Base-by-base conservation (phyloP, 176 grass and related monocot species). In the Phoenix dactylifera region DNA sequence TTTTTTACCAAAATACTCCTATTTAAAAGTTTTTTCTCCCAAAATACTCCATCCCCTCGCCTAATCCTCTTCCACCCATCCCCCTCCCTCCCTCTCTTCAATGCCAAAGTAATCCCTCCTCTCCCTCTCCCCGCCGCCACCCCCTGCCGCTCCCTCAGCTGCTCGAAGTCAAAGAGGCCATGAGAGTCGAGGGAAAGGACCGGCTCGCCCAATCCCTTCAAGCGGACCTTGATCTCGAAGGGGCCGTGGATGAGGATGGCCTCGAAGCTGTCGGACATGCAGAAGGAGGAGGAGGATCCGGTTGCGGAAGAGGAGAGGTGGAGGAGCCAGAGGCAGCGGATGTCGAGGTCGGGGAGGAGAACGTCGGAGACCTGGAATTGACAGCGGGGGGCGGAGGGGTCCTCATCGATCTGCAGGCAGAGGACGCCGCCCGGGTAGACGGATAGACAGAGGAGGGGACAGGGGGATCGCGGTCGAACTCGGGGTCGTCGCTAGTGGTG, bases 151-250 rank as follows among this genome's bases (percentile, higher is more conserved):
- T 20, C 66, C 60, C 67, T 77, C 61, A 90, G 56, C 55, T 82
- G 80, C 74, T 95, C 90, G 60, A 90, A 95, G 67, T 95, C 90
- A 67, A 95, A 95, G 51, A 95, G 83, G 44, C 90, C 86, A 18
- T 87, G 86, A 17, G 90, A 87, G 64, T 95, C 87, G 63, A 95
- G 78, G 68, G 90, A 90, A 52, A 95, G 79, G 24, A 95, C 66
- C 16, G 76, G 80, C 22, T 77, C 80, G 26, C 66, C 77, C 4
- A 58, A 69, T 26, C 78, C 58, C 60, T 70, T 55, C 9, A 72
- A 66, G 53, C 54, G 79, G 62, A 87, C 71, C 48, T 65, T 52
- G 55, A 95, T 72, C 86, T 95, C 72, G 71, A 95, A 90, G 23
- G 80, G 86, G 54, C 84, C 74, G 74, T 20, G 20, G 20, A 20